A percentile compares a stretch with the other conserved stretches of the same genome.
phyloP scores from a whole-genome alignment of 768 basidiomycete species.

The Baorangia bicolor region DNA sequence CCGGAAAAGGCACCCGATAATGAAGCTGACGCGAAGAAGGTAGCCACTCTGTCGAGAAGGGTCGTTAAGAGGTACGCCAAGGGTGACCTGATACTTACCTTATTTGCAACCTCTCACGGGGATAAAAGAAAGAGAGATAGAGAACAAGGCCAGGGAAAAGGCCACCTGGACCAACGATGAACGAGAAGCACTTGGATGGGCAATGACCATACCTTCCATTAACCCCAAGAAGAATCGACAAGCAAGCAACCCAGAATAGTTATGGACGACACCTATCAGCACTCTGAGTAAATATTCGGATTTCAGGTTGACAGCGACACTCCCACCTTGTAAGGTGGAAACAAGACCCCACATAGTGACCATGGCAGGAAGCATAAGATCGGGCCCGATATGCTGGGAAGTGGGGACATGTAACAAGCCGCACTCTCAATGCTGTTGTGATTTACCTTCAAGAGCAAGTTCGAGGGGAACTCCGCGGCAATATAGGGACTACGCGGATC shows the following conservation, averaged over 20 bases:
- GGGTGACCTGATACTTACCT: conserved; percentile 4
- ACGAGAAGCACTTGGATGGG: background rate
- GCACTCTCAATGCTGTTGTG: background rate
- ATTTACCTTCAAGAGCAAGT: conserved; percentile 50
- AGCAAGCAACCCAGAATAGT: conserved; percentile 51
- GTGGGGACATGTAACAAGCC: background rate
- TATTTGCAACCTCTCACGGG: conserved; percentile 29
- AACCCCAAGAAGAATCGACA: conserved; percentile 52
- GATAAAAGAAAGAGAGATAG: conserved; percentile 52
- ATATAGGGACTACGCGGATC: conserved; percentile 46
- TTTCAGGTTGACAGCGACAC: background rate
- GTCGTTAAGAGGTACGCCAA: background rate
- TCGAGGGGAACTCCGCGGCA: conserved; percentile 58
- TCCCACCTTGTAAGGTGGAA: conserved; percentile 55
- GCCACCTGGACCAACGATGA: conserved; percentile 40
- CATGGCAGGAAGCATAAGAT: conserved; percentile 62
- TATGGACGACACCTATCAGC: conserved; percentile 41
- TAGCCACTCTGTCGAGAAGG: conserved; percentile 31
- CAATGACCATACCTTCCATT: conserved; percentile 48
- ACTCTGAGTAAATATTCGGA: background rate
- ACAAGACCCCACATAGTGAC: conserved; percentile 69
- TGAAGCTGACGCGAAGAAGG: conserved; percentile 45
- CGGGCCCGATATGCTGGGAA: conserved; percentile 45
- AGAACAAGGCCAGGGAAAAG: conserved; percentile 58
- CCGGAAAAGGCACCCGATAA: conserved; percentile 64